A percentile compares a stretch with the other conserved stretches of the same genome.
Evolutionary conservation across 805 yeast species (phyloP).

Genomic region (Spathaspora sp.): DNA sequence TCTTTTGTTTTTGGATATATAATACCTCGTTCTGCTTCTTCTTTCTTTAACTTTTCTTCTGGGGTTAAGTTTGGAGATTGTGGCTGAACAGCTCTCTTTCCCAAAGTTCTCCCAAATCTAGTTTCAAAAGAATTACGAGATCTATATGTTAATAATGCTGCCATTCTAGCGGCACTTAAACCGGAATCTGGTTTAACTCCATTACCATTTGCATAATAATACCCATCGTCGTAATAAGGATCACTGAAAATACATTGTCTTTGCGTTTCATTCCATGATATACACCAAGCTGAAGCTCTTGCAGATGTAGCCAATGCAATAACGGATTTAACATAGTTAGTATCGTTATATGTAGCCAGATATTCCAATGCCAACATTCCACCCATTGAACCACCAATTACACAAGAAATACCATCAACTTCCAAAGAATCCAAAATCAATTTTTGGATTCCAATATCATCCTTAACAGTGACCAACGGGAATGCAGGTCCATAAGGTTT

Average conservation of each 20-base stretch:
- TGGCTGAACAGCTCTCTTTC: constrained; percentile 1
- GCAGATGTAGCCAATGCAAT: constrained; percentile 93
- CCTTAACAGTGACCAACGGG: constrained; percentile 90
- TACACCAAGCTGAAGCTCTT: constrained; percentile 96
- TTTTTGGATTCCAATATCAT: constrained; percentile 79
- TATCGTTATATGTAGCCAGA: constrained; percentile 58
- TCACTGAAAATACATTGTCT: constrained; percentile 94
- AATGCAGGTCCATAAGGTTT: constrained; percentile 89
- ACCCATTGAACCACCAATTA: constrained; percentile 98
- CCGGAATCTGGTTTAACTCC: constrained; percentile 73
- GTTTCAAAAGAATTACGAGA: constrained; percentile 89
- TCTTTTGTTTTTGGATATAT: constrained; percentile 46
- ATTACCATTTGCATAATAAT: constrained; percentile 63
- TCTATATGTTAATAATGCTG: constrained; percentile 89
- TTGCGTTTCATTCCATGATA: constrained; percentile 98
- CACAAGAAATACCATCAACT: constrained; percentile 76
- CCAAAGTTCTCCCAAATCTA: constrained; percentile 77
- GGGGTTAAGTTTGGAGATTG: neutral
- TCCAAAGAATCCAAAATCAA: constrained; percentile 75
- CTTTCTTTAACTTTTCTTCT: constrained; percentile 8
- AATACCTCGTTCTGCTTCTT: constrained; percentile 18
- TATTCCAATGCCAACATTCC: constrained; percentile 95
- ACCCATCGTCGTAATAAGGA: constrained; percentile 90
- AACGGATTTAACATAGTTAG: constrained; percentile 61
- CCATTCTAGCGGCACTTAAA: constrained; percentile 94